Evolutionary conservation across 257 asterid species (phyloP).

Genomic region (Lycium barbarum): DNA sequence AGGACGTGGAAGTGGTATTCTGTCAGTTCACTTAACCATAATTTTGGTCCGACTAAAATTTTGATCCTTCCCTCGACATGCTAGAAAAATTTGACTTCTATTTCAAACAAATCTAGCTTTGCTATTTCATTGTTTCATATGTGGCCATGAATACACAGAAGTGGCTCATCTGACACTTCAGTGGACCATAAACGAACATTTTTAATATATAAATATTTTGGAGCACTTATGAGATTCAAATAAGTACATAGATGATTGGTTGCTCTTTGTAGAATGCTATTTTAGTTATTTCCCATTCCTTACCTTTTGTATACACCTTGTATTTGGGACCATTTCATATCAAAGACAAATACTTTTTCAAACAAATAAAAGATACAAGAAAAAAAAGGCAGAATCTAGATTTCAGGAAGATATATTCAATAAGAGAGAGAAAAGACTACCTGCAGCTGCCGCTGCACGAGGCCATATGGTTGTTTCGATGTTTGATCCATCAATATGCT

Average conservation of each 20-base stretch:
- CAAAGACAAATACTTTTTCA: not conserved
- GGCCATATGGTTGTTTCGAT: slow-evolving; percentile 96
- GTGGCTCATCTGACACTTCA: too few species aligned
- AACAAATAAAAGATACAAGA: not conserved
- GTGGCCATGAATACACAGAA: too few species aligned
- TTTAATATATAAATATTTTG: not conserved
- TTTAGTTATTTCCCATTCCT: not conserved
- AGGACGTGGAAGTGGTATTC: too few species aligned
- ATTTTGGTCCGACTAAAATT: too few species aligned
- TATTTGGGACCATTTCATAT: not conserved
- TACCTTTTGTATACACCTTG: not conserved
- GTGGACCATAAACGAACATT: too few species aligned
- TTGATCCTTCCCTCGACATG: not conserved
- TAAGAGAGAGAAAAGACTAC: slow-evolving; percentile 41
- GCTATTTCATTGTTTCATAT: too few species aligned
- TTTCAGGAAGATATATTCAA: not conserved
- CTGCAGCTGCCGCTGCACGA: slow-evolving; percentile 98
- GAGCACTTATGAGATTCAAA: not conserved
- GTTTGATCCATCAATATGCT: slow-evolving; percentile 75
- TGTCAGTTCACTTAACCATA: too few species aligned
- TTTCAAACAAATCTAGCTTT: not conserved
- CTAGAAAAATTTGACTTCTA: not conserved
- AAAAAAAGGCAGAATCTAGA: not conserved
- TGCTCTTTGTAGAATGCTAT: not conserved
- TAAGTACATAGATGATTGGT: not conserved